Conservation (phyloP, 73 alveolate genomes). For the Tetrahymena malaccensis region DNA sequence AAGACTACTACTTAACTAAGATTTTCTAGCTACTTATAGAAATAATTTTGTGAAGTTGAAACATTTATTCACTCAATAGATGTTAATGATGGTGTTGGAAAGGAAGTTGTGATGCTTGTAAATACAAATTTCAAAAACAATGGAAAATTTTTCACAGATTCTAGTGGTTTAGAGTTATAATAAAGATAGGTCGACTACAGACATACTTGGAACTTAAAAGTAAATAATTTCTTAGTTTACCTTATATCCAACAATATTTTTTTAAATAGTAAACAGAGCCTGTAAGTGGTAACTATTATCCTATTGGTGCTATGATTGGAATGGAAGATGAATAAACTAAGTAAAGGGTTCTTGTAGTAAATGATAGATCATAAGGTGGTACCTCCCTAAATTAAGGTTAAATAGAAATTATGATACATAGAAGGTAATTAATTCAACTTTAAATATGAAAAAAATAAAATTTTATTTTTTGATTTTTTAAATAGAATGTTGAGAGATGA, state of each 20-base stretch:
- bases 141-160: conserved; percentile 53
- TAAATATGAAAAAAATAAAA: background rate
- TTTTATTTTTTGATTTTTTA: background rate
- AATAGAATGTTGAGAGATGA: conserved; percentile 48
- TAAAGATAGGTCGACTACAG: conserved; percentile 44
- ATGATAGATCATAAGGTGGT: conserved; percentile 87
- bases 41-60: background rate
- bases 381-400: conserved; percentile 72
- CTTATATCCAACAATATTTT: background rate
- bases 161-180: conserved; percentile 57
- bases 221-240: too few relatives aligned
- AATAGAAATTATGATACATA: conserved; percentile 87
- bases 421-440: conserved; percentile 31
- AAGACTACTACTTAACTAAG: conserved; percentile 18
- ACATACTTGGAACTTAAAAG: conserved; percentile 40
- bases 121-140: conserved; percentile 22
- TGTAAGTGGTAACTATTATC: conserved; percentile 59
- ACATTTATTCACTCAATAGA: conserved; percentile 27
- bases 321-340: conserved; percentile 28
- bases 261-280: background rate
- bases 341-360: conserved; percentile 33
- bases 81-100: conserved; percentile 18
- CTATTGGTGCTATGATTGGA: conserved; percentile 49
- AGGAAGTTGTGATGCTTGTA: conserved; percentile 17
- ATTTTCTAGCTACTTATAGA: background rate